A percentile compares a stretch with the other conserved stretches of the same genome.
Evolutionary conservation across 1,139 yeast genomes (phyloP).

Genomic region (Lodderomyces margitis): DNA sequence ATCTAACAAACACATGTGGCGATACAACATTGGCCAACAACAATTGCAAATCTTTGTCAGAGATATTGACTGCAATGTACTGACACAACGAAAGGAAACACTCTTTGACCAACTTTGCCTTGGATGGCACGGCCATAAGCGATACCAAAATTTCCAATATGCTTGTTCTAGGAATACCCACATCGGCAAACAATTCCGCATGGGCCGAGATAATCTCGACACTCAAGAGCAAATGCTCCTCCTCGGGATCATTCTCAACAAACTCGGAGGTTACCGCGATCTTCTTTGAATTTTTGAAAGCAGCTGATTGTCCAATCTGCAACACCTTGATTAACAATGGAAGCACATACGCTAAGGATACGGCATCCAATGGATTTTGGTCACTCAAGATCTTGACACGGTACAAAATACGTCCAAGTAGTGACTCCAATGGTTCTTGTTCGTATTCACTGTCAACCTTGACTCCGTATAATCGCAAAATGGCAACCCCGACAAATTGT

Average conservation of each 20-base stretch:
- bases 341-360: constrained; percentile 67
- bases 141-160: constrained; percentile 63
- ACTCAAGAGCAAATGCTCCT: constrained; percentile 78
- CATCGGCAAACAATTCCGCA: constrained; percentile 68
- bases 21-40: constrained; percentile 60
- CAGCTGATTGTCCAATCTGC: constrained; percentile 56
- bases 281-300: constrained; percentile 51
- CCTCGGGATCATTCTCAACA: constrained; percentile 79
- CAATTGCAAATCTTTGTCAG: constrained; percentile 54
- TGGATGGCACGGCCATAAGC: constrained; percentile 70
- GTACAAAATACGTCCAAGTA: constrained; percentile 67
- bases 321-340: constrained; percentile 70
- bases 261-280: constrained; percentile 55
- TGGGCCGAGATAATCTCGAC: constrained; percentile 76
- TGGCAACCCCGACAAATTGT: constrained; percentile 63
- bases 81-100: constrained; percentile 76
- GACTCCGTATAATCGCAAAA: constrained; percentile 52
- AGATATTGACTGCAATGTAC: constrained; percentile 62
- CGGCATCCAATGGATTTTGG: constrained; percentile 66
- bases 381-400: constrained; percentile 73
- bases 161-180: constrained; percentile 64
- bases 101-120: constrained; percentile 79
- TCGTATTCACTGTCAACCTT: constrained; percentile 40
- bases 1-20: constrained; percentile 69
- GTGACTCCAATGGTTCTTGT: constrained; percentile 52